Evolutionary conservation across 208 protist genomes (phyloP).

Genomic region (Crithidia sp.): DNA sequence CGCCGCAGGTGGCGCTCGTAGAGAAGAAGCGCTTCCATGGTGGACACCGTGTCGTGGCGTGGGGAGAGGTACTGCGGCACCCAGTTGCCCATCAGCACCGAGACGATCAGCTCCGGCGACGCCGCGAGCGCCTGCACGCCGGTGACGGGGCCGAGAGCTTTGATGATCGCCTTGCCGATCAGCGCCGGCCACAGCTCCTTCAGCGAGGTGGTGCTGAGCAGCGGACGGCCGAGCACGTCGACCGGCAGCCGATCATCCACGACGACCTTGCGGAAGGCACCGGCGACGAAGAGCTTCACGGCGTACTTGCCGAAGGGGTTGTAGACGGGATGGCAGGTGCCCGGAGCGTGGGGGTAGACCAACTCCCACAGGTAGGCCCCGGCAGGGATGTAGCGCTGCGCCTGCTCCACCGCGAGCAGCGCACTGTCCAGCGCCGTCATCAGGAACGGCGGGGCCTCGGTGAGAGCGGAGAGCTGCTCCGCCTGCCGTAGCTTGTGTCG

Average conservation of each 20-base stretch:
- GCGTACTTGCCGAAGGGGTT: conserved; percentile 92
- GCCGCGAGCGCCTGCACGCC: conserved; percentile 45
- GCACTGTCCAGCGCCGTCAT: conserved; percentile 92
- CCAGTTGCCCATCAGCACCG: conserved; percentile 77
- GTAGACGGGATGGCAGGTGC: conserved; percentile 87
- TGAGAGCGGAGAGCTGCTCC: conserved; percentile 66
- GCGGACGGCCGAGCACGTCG: conserved; percentile 75
- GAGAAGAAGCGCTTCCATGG: conserved; percentile 43
- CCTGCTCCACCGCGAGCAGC: conserved; percentile 64
- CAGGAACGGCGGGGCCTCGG: conserved; percentile 77
- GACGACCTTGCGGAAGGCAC: conserved; percentile 80
- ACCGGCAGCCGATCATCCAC: conserved; percentile 90
- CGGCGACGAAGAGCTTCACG: conserved; percentile 90
- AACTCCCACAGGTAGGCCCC: conserved; percentile 91
- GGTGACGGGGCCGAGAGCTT: conserved; percentile 44
- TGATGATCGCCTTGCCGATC: conserved; percentile 86
- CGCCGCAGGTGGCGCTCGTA: conserved; percentile 42
- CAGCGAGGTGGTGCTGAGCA: conserved; percentile 72
- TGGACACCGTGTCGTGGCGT: conserved; percentile 34
- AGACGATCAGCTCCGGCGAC: conserved; percentile 64
- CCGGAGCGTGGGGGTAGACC: conserved; percentile 83
- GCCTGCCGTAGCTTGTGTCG: conserved; percentile 78
- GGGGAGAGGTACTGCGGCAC: conserved; percentile 72
- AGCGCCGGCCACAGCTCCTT: conserved; percentile 91
- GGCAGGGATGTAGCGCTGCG: conserved; percentile 49